A percentile compares a stretch with the other conserved stretches of the same genome.
Evolutionary conservation across 2,329 filamentous ascomycete species (phyloP).

Genomic region (Phialophora tarda): DNA sequence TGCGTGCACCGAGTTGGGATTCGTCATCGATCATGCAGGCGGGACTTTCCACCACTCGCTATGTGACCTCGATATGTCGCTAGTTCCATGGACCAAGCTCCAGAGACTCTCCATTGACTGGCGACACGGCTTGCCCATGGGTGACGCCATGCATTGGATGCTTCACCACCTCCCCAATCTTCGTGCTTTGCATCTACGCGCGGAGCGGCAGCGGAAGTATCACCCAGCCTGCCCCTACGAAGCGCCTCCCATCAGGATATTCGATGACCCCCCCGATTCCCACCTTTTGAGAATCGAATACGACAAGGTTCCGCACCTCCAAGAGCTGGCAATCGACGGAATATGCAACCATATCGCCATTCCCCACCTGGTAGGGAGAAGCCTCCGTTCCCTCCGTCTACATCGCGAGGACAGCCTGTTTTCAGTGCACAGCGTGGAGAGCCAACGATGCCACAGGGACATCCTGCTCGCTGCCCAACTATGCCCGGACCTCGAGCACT

Average conservation of each 20-base stretch:
- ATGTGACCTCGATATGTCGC: slow-evolving; percentile 11
- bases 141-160: slow-evolving; percentile 24
- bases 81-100: slow-evolving; percentile 27
- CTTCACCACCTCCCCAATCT: slow-evolving; percentile 26
- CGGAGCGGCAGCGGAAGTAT: slow-evolving; percentile 21
- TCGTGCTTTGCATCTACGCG: slow-evolving; percentile 28
- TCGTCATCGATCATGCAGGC: slow-evolving; percentile 15
- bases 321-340: slow-evolving; percentile 37
- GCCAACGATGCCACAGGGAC: slow-evolving; percentile 32
- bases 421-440: slow-evolving; percentile 28
- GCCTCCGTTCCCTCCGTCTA: slow-evolving; percentile 29
- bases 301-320: slow-evolving; percentile 24
- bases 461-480: slow-evolving; percentile 29
- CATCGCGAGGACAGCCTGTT: slow-evolving; percentile 26
- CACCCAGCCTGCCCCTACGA: slow-evolving; percentile 26
- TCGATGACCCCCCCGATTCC: slow-evolving; percentile 12
- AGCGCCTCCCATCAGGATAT: slow-evolving; percentile 10
- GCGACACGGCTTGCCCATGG: slow-evolving; percentile 20
- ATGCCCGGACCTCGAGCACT: slow-evolving; percentile 34
- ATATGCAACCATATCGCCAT: slow-evolving; percentile 39
- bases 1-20: slow-evolving; percentile 23
- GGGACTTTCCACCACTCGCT: slow-evolving; percentile 9
- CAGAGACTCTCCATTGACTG: slow-evolving; percentile 27
- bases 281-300: slow-evolving; percentile 30
- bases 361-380: slow-evolving; percentile 24